Evolutionary conservation across 225 moss, liverwort and hornwort species (phyloP), one percentile per base, ranked within the genome.

Genomic region (Neckera pumila): DNA sequence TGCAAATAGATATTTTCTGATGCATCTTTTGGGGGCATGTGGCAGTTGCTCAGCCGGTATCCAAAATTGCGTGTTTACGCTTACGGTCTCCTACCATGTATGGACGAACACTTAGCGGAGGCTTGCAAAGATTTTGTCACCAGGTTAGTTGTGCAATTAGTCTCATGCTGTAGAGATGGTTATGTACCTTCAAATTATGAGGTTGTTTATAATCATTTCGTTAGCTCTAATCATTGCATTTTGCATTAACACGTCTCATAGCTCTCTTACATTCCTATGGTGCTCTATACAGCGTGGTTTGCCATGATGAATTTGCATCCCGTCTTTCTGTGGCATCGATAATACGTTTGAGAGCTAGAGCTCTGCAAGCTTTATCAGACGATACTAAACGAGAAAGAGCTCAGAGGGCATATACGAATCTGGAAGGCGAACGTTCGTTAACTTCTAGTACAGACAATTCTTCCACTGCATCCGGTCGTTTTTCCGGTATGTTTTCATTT

Each of bases 261-360:
- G 54, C 28, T 69, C 66, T 66, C 80, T 88, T 14, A 49, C 31
- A 82, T 86, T 73, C 34, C 14, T 22, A 21, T 40, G 66, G 20
- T 91, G 85, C 77, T 85, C 34, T 85, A 42, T 51, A 90, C 95
- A 98, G 98, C 80, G 91, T 99, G 70, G 96, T 99, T 77, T 96
- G 95, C 77, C 96, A 99, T 84, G 97, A 99, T 87, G 98, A 99
- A 88, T 99, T 97, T 76, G 95, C 98, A 60, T 93, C 93, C 76
- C 95, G 98, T 30, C 92, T 99, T 64, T 99, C 98, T 54, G 93
- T 97, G 43, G 95, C 98, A 70, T 96, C 98, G 54, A 86, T 97
- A 17, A 90, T 95, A 92, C 95, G 97, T 70, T 89, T 99, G 89
- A 94, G 98, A 40, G 91, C 90, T 51, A 93, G 90, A 63, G 96